Evolutionary conservation across 768 basidiomycete genomes (phyloP), one percentile per base, ranked within the genome.

Genomic region (Kwoniella dejecticola): DNA sequence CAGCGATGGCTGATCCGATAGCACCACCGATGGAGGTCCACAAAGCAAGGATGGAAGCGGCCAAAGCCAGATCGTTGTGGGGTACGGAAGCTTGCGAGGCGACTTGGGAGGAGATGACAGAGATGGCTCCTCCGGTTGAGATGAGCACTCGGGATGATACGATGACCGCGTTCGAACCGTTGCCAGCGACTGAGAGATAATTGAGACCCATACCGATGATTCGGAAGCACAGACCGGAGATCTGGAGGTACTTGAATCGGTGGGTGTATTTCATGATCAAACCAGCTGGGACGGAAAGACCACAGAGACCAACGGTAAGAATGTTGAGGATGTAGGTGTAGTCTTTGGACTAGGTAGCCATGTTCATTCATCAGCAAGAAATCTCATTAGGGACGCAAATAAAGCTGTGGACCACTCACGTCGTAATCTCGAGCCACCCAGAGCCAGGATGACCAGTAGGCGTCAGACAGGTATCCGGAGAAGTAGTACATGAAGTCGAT

Each of bases 11-110:
- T 0, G 68, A 71, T 0, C 76, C 79, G 54, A 80, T 74, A 0
- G 76, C 68, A 38, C 76, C 76, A 17, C 80, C 81, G 29, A 81
- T 72, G 41, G 76, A 73, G 13, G 79, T 78, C 68, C 78, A 79
- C n/a, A 82, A 66, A 10, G 75, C 66, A 12, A 80, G 61, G 30
- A 79, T 62, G 1, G 81, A 76, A 26, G 74, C 79, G 29, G 79
- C 79, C 4, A 76, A 60, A 0, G 80, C 80, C 52, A 81, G 67
- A 60, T 80, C 77, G 55, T 76, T 71, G 60, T 79, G 80, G 10
- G 79, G 77, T 0, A 81, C 80, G 2, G 70, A 77, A 2, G 74
- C 79, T 58, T 81, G 80, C 0, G 72, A 66, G 15, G 77, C 72
- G 42, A 79, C 67, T 56, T 81, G 79, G 15, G 67, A 65, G 1